phyloP scores from a whole-genome alignment of 192 early-diverging fungal genomes.

The Coemansia sp. region DNA sequence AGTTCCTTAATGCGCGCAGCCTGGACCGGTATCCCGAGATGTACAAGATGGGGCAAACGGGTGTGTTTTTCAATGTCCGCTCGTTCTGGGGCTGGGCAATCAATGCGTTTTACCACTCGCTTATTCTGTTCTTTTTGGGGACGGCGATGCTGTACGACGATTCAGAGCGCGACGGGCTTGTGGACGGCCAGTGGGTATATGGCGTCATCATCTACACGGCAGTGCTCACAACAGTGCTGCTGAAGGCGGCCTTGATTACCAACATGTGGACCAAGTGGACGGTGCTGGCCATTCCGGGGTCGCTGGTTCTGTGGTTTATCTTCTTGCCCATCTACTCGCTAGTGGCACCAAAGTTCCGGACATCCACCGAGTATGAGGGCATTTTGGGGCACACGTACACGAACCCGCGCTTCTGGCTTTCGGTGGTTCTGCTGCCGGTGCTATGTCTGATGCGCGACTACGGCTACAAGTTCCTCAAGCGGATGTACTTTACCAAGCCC shows the following conservation, averaged over 20 bases:
- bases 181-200: conserved; percentile 87
- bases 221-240: conserved; percentile 82
- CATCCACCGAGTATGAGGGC: conserved; percentile 74
- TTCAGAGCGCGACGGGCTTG: conserved; percentile 62
- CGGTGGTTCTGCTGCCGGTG: conserved; percentile 80
- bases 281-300: conserved; percentile 84
- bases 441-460: conserved; percentile 86
- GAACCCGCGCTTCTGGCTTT: conserved; percentile 82
- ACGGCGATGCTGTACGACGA: conserved; percentile 65
- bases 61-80: conserved; percentile 76
- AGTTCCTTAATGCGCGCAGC: conserved; percentile 87
- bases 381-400: conserved; percentile 65
- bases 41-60: conserved; percentile 74
- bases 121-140: conserved; percentile 74
- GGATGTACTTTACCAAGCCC: conserved; percentile 74
- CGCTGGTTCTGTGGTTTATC: conserved; percentile 83
- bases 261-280: conserved; percentile 96
- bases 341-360: conserved; percentile 64
- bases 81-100: conserved; percentile 90
- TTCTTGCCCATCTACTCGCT: conserved; percentile 81
- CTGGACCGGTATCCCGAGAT: conserved; percentile 97
- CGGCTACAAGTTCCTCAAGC: conserved; percentile 86
- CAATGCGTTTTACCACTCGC: conserved; percentile 92
- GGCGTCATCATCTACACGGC: conserved; percentile 87
- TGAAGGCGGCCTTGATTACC: conserved; percentile 87